phyloP scores from a whole-genome alignment of 2,329 filamentous ascomycete species.

The Cladosporium phlei region DNA sequence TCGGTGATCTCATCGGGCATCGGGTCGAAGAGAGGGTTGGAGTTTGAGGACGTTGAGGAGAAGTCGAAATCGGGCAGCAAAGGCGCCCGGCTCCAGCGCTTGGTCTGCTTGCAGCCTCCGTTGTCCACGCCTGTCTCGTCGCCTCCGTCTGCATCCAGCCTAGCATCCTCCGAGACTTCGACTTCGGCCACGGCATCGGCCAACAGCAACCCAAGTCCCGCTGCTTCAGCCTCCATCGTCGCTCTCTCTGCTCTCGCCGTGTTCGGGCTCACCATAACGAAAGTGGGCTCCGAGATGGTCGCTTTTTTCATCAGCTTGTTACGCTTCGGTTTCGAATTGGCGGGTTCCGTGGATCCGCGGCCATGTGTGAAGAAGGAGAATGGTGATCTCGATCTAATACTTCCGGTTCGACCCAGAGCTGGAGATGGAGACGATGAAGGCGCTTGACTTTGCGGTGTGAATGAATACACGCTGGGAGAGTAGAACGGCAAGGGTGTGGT shows the following conservation, averaged over 20 bases:
- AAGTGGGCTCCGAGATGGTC: neutral
- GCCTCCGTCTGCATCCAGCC: neutral
- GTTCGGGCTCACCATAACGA: neutral
- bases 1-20: too few relatives aligned
- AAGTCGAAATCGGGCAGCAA: conserved; percentile 11
- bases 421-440: too few relatives aligned
- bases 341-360: too few relatives aligned
- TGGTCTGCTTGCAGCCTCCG: neutral
- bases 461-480: too few relatives aligned
- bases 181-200: neutral
- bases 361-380: too few relatives aligned
- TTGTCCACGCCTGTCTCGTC: neutral
- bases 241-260: neutral
- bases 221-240: neutral
- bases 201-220: neutral
- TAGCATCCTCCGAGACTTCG: neutral
- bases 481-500: too few relatives aligned
- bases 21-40: neutral
- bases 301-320: conserved; percentile 3
- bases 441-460: too few relatives aligned
- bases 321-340: conserved; percentile 1
- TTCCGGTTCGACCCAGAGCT: too few relatives aligned
- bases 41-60: neutral
- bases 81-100: conserved; percentile 4
- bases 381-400: too few relatives aligned